These are phyloP conservation scores for Crithidia thermophila DNA, from an alignment of 208 protist genomes.

Conservation along the genomic window DNA sequence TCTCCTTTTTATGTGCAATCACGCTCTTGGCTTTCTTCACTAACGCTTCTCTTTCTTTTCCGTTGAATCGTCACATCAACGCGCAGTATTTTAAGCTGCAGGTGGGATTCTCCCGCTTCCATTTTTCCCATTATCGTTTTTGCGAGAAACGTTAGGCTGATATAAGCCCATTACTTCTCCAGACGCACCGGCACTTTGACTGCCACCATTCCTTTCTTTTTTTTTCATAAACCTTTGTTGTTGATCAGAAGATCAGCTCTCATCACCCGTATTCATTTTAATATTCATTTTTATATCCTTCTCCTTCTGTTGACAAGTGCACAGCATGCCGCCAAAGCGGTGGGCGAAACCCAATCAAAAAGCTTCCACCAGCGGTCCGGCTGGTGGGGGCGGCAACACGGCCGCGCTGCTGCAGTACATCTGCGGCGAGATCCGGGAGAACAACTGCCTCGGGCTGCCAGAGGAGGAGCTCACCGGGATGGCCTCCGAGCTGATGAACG, in stretches of 20 bases:
- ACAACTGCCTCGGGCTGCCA: slow-evolving; percentile 75
- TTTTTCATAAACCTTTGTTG: too few species aligned
- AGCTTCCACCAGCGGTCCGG: neutral
- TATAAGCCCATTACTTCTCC: too few species aligned
- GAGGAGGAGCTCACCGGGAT: slow-evolving; percentile 79
- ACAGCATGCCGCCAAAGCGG: slow-evolving; percentile 61
- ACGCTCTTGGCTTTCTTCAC: too few species aligned
- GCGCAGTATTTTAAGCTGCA: too few species aligned
- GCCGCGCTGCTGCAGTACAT: slow-evolving; percentile 53
- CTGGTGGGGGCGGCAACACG: slow-evolving; percentile 16
- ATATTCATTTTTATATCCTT: neutral
- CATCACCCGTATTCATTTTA: too few species aligned
- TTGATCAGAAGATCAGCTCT: too few species aligned
- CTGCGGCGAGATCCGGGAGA: slow-evolving; percentile 55
- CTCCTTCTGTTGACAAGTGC: neutral
- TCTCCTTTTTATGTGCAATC: too few species aligned
- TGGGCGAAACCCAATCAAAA: slow-evolving; percentile 41
- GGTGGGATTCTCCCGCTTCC: too few species aligned
- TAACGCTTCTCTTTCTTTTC: too few species aligned
- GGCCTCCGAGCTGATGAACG: slow-evolving; percentile 52
- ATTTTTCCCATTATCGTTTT: neutral
- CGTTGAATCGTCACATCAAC: too few species aligned
- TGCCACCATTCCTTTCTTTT: slow-evolving; percentile 1
- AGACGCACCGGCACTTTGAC: neutral
- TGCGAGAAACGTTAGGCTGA: too few species aligned